Percentiles rank a stretch among this genome's conserved stretches.
Evolutionary conservation across 192 early-diverging fungal species (phyloP).

Genomic region (Lunasporangiospora selenospora): DNA sequence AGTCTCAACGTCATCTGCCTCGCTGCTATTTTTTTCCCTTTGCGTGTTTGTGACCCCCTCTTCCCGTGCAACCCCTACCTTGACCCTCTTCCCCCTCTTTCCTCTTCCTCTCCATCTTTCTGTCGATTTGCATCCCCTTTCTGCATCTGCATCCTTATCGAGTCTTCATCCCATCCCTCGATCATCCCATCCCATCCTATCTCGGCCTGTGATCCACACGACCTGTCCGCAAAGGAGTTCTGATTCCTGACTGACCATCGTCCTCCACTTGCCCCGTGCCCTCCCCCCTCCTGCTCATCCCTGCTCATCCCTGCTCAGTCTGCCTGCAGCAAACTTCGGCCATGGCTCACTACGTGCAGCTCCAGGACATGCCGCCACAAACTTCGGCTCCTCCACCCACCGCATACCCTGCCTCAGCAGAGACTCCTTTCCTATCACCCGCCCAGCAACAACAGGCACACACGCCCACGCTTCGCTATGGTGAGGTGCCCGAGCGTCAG

Average conservation of each 20-base stretch:
- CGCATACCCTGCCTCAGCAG: neutral
- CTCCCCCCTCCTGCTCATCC: neutral
- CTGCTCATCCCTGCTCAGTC: neutral
- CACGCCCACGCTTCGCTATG: conserved; percentile 23
- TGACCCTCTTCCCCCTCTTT: neutral
- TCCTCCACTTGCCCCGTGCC: neutral
- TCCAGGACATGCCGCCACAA: conserved; percentile 20
- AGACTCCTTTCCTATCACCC: conserved; percentile 30
- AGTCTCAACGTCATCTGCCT: no score
- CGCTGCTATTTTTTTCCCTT: conserved; percentile 9
- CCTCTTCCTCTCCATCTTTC: neutral
- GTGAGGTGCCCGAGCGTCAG: conserved; percentile 51
- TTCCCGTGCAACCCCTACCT: neutral
- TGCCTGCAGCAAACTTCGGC: neutral
- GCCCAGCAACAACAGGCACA: no score
- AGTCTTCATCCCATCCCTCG: neutral
- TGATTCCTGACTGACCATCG: neutral
- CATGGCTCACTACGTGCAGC: conserved; percentile 41
- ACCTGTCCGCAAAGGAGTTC: neutral
- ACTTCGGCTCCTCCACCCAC: no score
- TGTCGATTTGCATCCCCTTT: neutral
- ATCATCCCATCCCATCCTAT: neutral
- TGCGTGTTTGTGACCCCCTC: neutral
- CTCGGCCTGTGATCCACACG: neutral
- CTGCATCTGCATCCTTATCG: neutral